Evolutionary conservation across 768 basidiomycete genomes (phyloP), one percentile per base, ranked within the genome.

Genomic region (Boletus pseudo-olivaceus): DNA sequence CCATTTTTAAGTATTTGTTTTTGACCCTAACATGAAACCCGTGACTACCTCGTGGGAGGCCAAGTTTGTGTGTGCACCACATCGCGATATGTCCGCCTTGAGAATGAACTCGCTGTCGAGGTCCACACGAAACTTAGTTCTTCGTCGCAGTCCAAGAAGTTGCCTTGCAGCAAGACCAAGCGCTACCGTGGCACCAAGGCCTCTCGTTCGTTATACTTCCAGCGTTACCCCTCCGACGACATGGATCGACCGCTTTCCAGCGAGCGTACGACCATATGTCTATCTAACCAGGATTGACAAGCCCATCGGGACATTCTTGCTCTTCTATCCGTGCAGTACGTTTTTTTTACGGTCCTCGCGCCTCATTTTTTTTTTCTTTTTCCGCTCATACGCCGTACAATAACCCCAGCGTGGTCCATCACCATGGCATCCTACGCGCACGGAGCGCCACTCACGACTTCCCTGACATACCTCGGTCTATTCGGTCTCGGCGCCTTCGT

Each of bases 301-400:
- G 67, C 96, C 97, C 17, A 98, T 97, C 55, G 97, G 97, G 32
- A 92, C 93, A 0, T 74, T 94, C 42, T 72, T 99, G 14, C 77
- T 99, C 15, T 96, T 88, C 68, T 95, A 93, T 74, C 97, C 97
- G 1, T 98, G 97, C 70, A 82, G 96, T 97, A 51, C 62, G 87
- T 82, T 4, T 48, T 19, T 33, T 40, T 29, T 46, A 19, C 46
- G 23, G 5, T 49, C 6, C 7, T 2, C 20, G 30, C 19, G 3
- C 23, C 20, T 30, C 19, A 4, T 23, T 23, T 23, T 7, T 11
- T 27, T 23, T 17, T n/a, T 19, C 15, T 17, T 9, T 15, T n/a
- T 15, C 33, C 26, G 1, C 23, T 39, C 17, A 29, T 12, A 60
- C 9, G 20, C 23, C 20, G 15, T 23, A 15, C 20, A 5, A 7